phyloP scores from a whole-genome alignment of 306 rosid species.

The Prinsepia uniflora region DNA sequence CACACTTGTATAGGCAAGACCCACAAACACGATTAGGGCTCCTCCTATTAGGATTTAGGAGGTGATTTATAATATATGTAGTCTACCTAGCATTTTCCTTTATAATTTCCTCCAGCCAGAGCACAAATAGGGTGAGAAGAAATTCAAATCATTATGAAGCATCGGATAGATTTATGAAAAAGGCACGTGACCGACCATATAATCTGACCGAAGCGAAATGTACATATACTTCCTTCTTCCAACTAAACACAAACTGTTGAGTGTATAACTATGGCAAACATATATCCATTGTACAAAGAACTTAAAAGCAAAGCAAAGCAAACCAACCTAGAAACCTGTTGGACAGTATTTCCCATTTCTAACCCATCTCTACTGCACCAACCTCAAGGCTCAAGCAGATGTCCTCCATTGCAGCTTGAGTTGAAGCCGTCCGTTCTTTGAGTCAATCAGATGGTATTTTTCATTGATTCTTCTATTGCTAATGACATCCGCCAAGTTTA shows the following conservation, averaged over 20 bases:
- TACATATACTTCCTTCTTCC: not conserved
- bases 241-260: not conserved
- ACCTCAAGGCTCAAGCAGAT: not conserved
- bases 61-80: no score
- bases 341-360: not conserved
- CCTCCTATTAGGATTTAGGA: no score
- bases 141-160: not conserved
- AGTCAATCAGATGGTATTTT: slow-evolving; percentile 57
- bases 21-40: no score
- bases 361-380: not conserved
- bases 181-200: no score
- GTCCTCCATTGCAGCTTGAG: slow-evolving; percentile 56
- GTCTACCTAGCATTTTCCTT: no score
- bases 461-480: slow-evolving; percentile 66
- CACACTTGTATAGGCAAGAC: no score
- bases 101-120: no score
- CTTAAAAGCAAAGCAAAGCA: not conserved
- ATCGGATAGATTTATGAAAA: not conserved
- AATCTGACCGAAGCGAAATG: not conserved
- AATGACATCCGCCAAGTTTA: slow-evolving; percentile 69
- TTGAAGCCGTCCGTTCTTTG: slow-evolving; percentile 72
- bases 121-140: no score
- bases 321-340: not conserved
- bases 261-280: not conserved
- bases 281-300: not conserved